Evolutionary conservation across 352 stramenopile genomes (phyloP).

Genomic region (Phytophthora ohioensis): DNA sequence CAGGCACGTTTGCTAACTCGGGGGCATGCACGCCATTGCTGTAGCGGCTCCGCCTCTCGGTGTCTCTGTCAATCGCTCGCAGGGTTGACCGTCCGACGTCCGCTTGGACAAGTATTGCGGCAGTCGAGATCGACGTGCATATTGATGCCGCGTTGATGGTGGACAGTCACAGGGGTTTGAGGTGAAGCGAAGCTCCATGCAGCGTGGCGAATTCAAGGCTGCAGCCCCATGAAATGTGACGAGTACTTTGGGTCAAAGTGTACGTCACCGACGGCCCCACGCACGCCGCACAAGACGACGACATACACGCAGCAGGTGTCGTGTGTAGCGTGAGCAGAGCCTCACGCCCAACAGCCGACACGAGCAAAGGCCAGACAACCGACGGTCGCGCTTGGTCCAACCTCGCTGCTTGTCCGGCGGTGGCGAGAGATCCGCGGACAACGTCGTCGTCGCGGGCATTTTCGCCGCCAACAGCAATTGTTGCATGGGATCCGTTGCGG

Average conservation of each 20-base stretch:
- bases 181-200: constrained; percentile 14
- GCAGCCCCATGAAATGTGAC: constrained; percentile 14
- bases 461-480: neutral
- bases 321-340: constrained; percentile 8
- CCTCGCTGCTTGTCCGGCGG: constrained; percentile 7
- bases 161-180: neutral
- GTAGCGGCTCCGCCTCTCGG: constrained; percentile 37
- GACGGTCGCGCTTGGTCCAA: constrained; percentile 14
- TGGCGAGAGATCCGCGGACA: neutral
- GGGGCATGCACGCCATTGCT: constrained; percentile 17
- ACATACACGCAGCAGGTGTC: constrained; percentile 1
- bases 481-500: neutral
- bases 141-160: neutral
- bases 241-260: neutral
- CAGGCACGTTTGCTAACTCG: constrained; percentile 27
- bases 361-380: constrained; percentile 15
- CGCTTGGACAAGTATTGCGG: constrained; percentile 11
- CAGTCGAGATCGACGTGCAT: constrained; percentile 5
- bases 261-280: neutral
- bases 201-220: too few species aligned
- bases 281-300: constrained; percentile 19
- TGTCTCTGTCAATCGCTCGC: constrained; percentile 21
- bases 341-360: constrained; percentile 15
- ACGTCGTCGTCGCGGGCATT: neutral
- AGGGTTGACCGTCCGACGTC: constrained; percentile 12